A percentile compares a stretch with the other conserved stretches of the same genome.
Conservation (phyloP, 371 early-diverging fungal species). For the Globomyces sp. region DNA sequence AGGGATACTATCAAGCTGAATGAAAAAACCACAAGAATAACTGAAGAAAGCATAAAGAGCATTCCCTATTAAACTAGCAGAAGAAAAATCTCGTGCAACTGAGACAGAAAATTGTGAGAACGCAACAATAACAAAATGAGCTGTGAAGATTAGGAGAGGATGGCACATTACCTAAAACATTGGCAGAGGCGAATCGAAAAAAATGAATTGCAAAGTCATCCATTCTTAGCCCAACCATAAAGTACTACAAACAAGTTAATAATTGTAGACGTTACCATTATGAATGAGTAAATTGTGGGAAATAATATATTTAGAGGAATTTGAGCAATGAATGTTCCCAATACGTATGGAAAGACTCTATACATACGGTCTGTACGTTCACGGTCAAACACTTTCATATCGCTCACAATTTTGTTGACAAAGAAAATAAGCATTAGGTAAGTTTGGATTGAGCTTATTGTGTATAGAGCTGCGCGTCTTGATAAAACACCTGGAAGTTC, state of each 20-base stretch:
- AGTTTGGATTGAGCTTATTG: slow-evolving; percentile 28
- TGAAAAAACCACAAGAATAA: slow-evolving; percentile 14
- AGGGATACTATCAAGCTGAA: slow-evolving; percentile 32
- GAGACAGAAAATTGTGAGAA: slow-evolving; percentile 31
- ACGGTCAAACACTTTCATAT: slow-evolving; percentile 45
- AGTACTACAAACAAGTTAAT: slow-evolving; percentile 21
- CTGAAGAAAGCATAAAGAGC: slow-evolving; percentile 22
- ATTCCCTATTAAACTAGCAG: slow-evolving; percentile 40
- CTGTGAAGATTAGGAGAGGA: too few species aligned
- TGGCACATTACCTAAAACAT: slow-evolving; percentile 8
- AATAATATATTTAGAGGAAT: slow-evolving; percentile 26
- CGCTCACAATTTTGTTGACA: slow-evolving; percentile 36
- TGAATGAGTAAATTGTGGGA: slow-evolving; percentile 4
- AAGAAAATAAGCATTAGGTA: slow-evolving; percentile 42
- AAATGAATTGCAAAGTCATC: slow-evolving; percentile 35
- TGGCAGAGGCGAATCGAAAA: slow-evolving; percentile 21
- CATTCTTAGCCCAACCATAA: slow-evolving; percentile 38
- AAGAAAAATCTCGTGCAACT: slow-evolving; percentile 42
- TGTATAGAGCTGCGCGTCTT: slow-evolving; percentile 34
- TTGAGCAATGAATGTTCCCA: slow-evolving; percentile 37
- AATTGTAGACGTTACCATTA: not conserved
- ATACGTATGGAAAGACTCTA: slow-evolving; percentile 34
- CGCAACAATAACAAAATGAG: slow-evolving; percentile 24
- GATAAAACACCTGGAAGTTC: slow-evolving; percentile 34
- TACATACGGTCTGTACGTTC: slow-evolving; percentile 47